Percentiles rank a stretch among this genome's conserved stretches.
Evolutionary conservation across 1,284 basidiomycete species (phyloP).

Genomic region (Fomitopsis palustris): DNA sequence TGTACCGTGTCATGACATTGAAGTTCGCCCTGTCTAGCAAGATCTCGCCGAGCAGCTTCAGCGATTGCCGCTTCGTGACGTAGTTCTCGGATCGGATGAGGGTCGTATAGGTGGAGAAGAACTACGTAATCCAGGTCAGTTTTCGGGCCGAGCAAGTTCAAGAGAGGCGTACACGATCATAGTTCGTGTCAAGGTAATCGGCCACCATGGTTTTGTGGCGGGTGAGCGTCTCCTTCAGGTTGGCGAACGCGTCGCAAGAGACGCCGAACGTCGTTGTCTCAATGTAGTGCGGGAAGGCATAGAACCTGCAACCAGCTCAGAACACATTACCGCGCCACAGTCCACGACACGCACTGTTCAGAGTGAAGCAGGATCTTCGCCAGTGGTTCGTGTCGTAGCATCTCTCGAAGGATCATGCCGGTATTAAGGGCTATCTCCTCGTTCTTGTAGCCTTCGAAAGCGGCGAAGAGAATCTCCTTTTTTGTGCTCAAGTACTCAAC

Average conservation of each 20-base stretch:
- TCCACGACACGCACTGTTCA: constrained; percentile 68
- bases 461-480: constrained; percentile 86
- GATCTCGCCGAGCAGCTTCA: constrained; percentile 98
- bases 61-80: constrained; percentile 98
- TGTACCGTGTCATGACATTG: constrained; percentile 98
- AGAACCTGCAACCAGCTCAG: constrained; percentile 64
- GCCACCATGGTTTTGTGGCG: constrained; percentile 97
- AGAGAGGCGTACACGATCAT: constrained; percentile 72
- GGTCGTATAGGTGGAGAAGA: constrained; percentile 92
- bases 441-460: constrained; percentile 89
- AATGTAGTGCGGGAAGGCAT: constrained; percentile 95
- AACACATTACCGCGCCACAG: neutral
- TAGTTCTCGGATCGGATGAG: constrained; percentile 95
- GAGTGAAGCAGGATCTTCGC: constrained; percentile 91
- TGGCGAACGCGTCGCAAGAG: constrained; percentile 96
- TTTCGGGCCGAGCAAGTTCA: neutral
- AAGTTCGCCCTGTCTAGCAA: constrained; percentile 97
- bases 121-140: constrained; percentile 45
- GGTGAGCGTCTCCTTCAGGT: constrained; percentile 95
- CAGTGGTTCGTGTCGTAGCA: constrained; percentile 91
- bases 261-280: constrained; percentile 98
- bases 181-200: constrained; percentile 93
- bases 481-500: constrained; percentile 90
- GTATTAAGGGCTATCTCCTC: constrained; percentile 96
- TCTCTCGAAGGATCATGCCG: constrained; percentile 97